Evolutionary conservation across 2,329 filamentous ascomycete genomes (phyloP).

Genomic region (Septoria petroselini): DNA sequence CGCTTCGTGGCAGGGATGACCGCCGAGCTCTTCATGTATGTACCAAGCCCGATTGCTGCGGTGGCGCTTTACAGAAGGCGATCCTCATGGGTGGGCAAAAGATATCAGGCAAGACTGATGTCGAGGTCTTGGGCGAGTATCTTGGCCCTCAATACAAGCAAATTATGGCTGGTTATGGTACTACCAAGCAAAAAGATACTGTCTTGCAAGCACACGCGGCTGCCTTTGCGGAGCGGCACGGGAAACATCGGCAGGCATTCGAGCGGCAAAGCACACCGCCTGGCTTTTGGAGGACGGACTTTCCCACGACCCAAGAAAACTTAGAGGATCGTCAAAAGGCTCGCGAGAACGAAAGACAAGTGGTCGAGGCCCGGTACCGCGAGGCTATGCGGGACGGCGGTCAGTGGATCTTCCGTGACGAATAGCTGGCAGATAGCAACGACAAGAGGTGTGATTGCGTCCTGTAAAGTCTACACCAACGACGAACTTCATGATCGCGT

Average conservation of each 20-base stretch:
- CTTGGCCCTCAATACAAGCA: conserved; percentile 30
- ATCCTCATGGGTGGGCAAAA: conserved; percentile 44
- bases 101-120: conserved; percentile 28
- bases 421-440: conserved; percentile 42
- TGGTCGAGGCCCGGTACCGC: conserved; percentile 69
- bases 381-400: conserved; percentile 78
- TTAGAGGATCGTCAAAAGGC: conserved; percentile 64
- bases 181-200: conserved; percentile 60
- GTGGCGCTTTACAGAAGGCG: conserved; percentile 65
- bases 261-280: conserved; percentile 71
- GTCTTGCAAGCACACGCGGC: conserved; percentile 74
- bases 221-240: conserved; percentile 69
- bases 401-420: conserved; percentile 78
- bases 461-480: neutral
- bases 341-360: conserved; percentile 58
- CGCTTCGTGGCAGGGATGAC: conserved; percentile 67
- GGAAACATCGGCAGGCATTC: conserved; percentile 73
- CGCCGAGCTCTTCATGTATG: conserved; percentile 72
- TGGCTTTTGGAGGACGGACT: conserved; percentile 87
- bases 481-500: neutral
- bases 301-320: conserved; percentile 82
- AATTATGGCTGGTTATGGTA: conserved; percentile 25
- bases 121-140: conserved; percentile 30
- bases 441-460: neutral
- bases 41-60: conserved; percentile 72